Conservation (phyloP, 2,329 filamentous ascomycete species). For the Teratosphaeria nubilosa region DNA sequence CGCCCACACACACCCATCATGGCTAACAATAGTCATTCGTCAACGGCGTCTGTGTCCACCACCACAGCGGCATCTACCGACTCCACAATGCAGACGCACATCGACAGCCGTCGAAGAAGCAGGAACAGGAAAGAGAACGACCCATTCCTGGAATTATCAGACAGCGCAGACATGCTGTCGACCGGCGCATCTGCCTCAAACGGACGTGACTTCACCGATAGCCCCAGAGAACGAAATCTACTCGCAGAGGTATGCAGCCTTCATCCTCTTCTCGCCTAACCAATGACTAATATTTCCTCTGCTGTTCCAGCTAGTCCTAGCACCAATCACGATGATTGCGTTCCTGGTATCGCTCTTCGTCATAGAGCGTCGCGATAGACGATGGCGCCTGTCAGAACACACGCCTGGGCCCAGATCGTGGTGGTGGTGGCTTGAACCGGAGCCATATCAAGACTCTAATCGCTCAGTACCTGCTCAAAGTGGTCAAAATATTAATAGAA, state of each 20-base stretch:
- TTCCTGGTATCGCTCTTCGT: conserved; percentile 57
- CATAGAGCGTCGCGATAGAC: conserved; percentile 49
- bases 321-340: conserved; percentile 52
- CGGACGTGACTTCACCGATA: conserved; percentile 3
- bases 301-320: conserved; percentile 38
- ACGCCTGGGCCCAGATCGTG: conserved; percentile 24
- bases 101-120: conserved; percentile 9
- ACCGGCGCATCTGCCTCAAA: conserved; percentile 13
- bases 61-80: background rate
- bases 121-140: conserved; percentile 18
- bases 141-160: conserved; percentile 20
- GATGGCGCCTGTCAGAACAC: conserved; percentile 33
- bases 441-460: conserved; percentile 33
- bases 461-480: background rate
- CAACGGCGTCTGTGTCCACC: background rate
- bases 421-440: conserved; percentile 28
- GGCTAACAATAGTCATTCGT: background rate
- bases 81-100: conserved; percentile 7
- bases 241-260: conserved; percentile 14
- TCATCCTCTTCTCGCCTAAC: conserved; percentile 6
- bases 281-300: background rate
- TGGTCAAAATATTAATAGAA: background rate
- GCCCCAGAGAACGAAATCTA: conserved; percentile 7
- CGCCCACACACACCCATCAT: background rate
- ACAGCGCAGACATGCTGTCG: conserved; percentile 13